A percentile compares a stretch with the other conserved stretches of the same genome.
Conservation (phyloP, 331 rosid genomes). For the Quercus phellos region DNA sequence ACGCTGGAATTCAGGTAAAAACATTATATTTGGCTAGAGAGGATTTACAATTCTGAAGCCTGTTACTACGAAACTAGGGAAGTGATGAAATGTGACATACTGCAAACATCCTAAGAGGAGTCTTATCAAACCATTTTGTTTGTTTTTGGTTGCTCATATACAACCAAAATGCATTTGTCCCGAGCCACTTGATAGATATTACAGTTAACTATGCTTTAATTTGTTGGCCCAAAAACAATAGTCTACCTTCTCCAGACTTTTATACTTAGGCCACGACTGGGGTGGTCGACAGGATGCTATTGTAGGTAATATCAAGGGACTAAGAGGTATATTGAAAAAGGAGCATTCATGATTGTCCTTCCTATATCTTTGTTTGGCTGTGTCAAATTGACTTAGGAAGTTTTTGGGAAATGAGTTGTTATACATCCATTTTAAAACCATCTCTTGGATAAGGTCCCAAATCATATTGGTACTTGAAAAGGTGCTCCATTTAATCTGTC, state of each 20-base stretch:
- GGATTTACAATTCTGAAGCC: neutral
- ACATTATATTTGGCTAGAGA: neutral
- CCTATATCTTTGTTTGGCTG: neutral
- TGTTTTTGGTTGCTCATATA: neutral
- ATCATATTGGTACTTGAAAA: neutral
- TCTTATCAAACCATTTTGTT: neutral
- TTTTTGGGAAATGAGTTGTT: neutral
- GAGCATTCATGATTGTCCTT: neutral
- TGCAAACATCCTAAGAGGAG: neutral
- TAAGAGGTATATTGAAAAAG: neutral
- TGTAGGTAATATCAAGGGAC: neutral
- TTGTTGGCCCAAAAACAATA: neutral
- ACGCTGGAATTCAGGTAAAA: constrained; percentile 92
- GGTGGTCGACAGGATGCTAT: neutral
- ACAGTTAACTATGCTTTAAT: neutral
- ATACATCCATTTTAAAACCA: neutral
- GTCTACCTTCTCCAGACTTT: neutral
- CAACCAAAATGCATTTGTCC: neutral
- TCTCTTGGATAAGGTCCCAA: neutral
- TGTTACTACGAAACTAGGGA: neutral
- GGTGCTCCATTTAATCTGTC: neutral
- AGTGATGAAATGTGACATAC: neutral
- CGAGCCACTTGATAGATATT: neutral
- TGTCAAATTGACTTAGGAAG: neutral
- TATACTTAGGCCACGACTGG: neutral